Evolutionary conservation across 2,329 filamentous ascomycete species (phyloP), one percentile per base, ranked within the genome.

Genomic region (Penicillium sp.): DNA sequence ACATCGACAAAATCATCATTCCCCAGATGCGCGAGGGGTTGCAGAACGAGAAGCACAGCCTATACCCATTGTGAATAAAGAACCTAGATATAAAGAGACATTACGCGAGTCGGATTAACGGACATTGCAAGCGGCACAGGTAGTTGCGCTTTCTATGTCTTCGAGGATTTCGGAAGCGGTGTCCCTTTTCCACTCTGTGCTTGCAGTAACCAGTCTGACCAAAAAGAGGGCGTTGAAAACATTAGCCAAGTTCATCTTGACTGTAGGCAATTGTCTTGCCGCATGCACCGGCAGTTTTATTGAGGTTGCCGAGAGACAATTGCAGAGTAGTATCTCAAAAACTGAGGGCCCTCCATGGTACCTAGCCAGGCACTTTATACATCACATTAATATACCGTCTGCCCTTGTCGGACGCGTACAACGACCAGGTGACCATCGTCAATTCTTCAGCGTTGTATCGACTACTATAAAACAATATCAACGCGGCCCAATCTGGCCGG

Each of bases 1-100:
- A 71, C 67, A 59, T 64, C 63, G 28, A 76, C 66, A 56, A 82
- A 76, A 8, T 70, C 64, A 12, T 64, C 57, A 38, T 81, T 75
- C 3, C 79, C 78, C 2, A 79, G 60, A 20, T 63, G 63, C 8
- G 78, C 74, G 23, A 79, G 63, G 1, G 71, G 71, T 60, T 81
- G 79, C 21, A 81, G 71, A 7, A 74, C 63, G 18, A 68, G 62
- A 3, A 79, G 64, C 12, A 78, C 62, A 24, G 65, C 61, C 68
- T 71, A 24, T 5, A 43, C 30, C 20, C n/a, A n/a, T n/a, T n/a
- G n/a, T n/a, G n/a, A n/a, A n/a, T n/a, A n/a, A n/a, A n/a, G n/a
- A n/a, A n/a, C n/a, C n/a, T n/a, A n/a, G n/a, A n/a, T n/a, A n/a
- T n/a, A n/a, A n/a, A n/a, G n/a, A 18, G 12, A 47, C 11, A 38